phyloP scores from a whole-genome alignment of 2,329 filamentous ascomycete species.

The Trichoderma semiorbis region DNA sequence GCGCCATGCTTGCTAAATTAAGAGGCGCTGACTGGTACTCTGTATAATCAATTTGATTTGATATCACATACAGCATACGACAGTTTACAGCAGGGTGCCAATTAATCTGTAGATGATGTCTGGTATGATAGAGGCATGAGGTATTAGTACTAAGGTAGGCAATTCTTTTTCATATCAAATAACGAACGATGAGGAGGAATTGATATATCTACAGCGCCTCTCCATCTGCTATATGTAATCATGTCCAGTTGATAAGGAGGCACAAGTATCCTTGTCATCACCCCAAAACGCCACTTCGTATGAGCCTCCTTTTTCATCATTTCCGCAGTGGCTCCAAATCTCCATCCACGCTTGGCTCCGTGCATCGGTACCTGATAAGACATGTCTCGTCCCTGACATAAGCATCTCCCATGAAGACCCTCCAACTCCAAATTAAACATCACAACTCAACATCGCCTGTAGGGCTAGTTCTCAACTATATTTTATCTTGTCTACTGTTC shows the following conservation, averaged over 20 bases:
- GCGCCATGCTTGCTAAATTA: not conserved
- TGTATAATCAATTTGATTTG: not conserved
- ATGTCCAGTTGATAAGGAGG: not conserved
- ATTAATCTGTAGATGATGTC: not conserved
- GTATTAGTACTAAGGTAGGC: not conserved
- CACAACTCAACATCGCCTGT: not conserved
- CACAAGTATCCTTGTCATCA: not conserved
- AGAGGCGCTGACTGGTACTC: not conserved
- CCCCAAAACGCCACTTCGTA: not conserved
- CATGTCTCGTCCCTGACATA: not conserved
- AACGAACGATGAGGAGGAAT: not conserved
- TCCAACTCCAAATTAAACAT: not conserved
- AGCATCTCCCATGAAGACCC: no score
- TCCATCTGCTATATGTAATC: not conserved
- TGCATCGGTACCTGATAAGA: not conserved
- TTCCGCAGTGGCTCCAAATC: not conserved
- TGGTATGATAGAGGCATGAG: not conserved
- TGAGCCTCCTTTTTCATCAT: not conserved
- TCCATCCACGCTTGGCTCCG: not conserved
- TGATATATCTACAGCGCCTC: not conserved
- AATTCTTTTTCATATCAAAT: not conserved
- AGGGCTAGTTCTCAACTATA: not conserved
- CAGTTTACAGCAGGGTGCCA: not conserved
- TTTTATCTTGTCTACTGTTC: conserved; percentile 2
- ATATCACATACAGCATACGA: not conserved